These are phyloP conservation scores for Funneliformis geosporum DNA, from an alignment of 192 early-diverging fungal species.

Conservation along the genomic window DNA sequence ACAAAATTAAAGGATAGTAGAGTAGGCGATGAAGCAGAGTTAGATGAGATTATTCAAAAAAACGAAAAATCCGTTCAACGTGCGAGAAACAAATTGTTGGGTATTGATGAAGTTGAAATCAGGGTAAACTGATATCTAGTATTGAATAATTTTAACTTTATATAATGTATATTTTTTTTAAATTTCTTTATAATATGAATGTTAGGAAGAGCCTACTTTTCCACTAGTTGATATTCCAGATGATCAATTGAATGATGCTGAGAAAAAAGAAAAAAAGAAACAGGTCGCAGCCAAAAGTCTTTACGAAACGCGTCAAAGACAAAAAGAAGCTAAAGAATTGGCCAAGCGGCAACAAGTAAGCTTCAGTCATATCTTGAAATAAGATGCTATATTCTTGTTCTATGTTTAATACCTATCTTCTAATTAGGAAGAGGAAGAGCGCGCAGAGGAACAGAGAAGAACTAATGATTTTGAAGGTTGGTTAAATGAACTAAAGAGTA, in stretches of 20 bases:
- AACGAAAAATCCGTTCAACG: slow-evolving; percentile 65
- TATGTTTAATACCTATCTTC: not conserved
- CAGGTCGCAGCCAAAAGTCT: slow-evolving; percentile 73
- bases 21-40: slow-evolving; percentile 68
- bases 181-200: not conserved
- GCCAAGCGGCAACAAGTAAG: slow-evolving; percentile 52
- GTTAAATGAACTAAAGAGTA: slow-evolving; percentile 66
- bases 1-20: slow-evolving; percentile 61
- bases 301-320: slow-evolving; percentile 69
- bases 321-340: slow-evolving; percentile 72
- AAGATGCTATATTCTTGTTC: not conserved
- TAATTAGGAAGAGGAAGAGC: slow-evolving; percentile 59
- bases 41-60: slow-evolving; percentile 73
- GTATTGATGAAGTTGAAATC: slow-evolving; percentile 76
- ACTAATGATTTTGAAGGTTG: slow-evolving; percentile 68
- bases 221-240: slow-evolving; percentile 79
- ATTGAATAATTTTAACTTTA: slow-evolving; percentile 11
- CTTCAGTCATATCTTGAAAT: not conserved
- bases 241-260: slow-evolving; percentile 72
- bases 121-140: slow-evolving; percentile 41
- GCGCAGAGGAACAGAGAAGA: slow-evolving; percentile 73
- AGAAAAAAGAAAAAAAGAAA: slow-evolving; percentile 82
- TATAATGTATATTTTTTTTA: not conserved
- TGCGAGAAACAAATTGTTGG: slow-evolving; percentile 78
- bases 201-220: slow-evolving; percentile 68